phyloP scores from a whole-genome alignment of 148 eudicot species.

The Tetragonia tetragonoides region DNA sequence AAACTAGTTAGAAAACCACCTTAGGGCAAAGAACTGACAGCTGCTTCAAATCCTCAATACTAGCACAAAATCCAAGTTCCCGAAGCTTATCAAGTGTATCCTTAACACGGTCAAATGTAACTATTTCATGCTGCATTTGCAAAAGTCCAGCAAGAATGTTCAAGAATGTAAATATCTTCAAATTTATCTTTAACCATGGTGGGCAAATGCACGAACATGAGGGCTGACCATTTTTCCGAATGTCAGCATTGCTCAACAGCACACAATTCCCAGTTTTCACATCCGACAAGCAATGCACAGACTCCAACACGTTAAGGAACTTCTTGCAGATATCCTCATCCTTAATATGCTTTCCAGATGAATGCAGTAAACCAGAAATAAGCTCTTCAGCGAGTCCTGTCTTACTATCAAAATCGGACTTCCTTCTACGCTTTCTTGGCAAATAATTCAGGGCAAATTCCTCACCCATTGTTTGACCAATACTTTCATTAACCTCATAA shows the following conservation, averaged over 20 bases:
- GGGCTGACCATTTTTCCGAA: constrained; percentile 23
- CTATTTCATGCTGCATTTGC: constrained; percentile 37
- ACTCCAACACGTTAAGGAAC: constrained; percentile 47
- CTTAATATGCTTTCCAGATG: constrained; percentile 27
- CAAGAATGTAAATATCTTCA: constrained; percentile 63
- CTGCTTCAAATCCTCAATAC: constrained; percentile 54
- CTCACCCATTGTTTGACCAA: constrained; percentile 10
- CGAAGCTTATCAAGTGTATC: constrained; percentile 51
- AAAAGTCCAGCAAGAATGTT: constrained; percentile 56
- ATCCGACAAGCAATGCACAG: constrained; percentile 53
- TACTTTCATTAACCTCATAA: constrained; percentile 2
- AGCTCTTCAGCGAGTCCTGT: constrained; percentile 35
- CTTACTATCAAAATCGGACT: constrained; percentile 24
- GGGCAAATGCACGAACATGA: constrained; percentile 64
- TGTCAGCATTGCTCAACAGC: constrained; percentile 36
- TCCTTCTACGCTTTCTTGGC: constrained; percentile 39
- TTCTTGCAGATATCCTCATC: constrained; percentile 40
- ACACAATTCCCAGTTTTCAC: constrained; percentile 51
- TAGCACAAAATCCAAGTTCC: constrained; percentile 46
- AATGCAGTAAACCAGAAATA: constrained; percentile 36
- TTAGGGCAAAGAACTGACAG: constrained; percentile 72
- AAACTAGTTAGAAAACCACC: constrained; percentile 36
- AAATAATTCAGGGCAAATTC: constrained; percentile 4
- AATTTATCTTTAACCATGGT: constrained; percentile 56
- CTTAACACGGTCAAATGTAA: constrained; percentile 47